These are phyloP conservation scores for Pyronema domesticum DNA, from an alignment of 495 filamentous ascomycete genomes.

Conservation along the genomic window DNA sequence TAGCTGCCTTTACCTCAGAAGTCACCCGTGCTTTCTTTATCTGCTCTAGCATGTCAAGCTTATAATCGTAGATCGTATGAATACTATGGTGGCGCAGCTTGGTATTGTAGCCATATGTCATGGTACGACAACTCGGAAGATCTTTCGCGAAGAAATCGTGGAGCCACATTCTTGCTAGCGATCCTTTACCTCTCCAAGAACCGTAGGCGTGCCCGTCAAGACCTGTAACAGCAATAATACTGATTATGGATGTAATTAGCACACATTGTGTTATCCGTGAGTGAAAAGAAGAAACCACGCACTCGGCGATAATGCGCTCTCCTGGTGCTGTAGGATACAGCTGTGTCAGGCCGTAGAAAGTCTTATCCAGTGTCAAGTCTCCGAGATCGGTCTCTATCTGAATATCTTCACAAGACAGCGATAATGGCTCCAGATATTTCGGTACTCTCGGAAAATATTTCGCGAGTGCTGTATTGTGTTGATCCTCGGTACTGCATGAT, in stretches of 20 bases:
- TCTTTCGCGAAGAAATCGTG: constrained; percentile 8
- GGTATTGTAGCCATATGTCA: constrained; percentile 7
- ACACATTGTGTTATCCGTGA: not conserved
- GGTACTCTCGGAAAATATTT: not conserved
- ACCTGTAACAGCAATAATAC: constrained; percentile 9
- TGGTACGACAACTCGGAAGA: constrained; percentile 3
- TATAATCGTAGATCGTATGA: constrained; percentile 5
- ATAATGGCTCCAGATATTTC: not conserved
- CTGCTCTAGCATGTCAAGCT: constrained; percentile 2
- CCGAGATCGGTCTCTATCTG: not conserved
- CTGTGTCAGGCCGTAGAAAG: constrained; percentile 10
- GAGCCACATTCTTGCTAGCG: constrained; percentile 1
- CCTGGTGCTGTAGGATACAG: constrained; percentile 4
- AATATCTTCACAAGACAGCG: not conserved
- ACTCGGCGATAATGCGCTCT: constrained; percentile 8
- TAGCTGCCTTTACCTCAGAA: not conserved
- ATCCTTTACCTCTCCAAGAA: constrained; percentile 1
- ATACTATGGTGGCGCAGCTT: not conserved
- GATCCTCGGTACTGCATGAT: not conserved
- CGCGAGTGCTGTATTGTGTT: not conserved
- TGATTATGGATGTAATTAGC: not conserved
- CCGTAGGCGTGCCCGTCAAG: constrained; percentile 8
- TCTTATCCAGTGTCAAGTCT: constrained; percentile 2
- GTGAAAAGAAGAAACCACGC: not conserved
- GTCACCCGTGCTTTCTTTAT: not conserved